Base-by-base conservation (phyloP, 1,139 yeast species). In the Candida labiduridarum region DNA sequence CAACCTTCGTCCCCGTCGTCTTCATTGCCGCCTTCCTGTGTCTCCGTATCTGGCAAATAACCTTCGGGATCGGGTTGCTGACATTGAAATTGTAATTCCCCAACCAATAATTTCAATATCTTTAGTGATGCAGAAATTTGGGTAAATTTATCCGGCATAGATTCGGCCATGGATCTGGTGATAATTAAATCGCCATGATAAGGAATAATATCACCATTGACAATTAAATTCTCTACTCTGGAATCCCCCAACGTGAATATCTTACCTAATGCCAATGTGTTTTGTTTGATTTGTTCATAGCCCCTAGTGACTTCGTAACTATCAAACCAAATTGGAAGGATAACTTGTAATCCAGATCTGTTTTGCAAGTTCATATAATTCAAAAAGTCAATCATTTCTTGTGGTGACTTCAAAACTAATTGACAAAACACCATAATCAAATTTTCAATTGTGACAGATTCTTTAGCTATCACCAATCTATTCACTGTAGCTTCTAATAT, bases 301-400 rank as follows among this genome's bases (percentile, higher is more conserved):
- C 97, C 97, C 52, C 95, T 74, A 43, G 92, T 79, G 1, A 87
- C 83, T 59, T 89, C 95, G 67, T 89, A 92, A 2, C 91, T 81
- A 35, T 83, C 83, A 47, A 92, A 79, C 97, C 98, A 92, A 49
- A 87, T 85, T 4, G 86, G 85, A 15, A 68, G 56, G 14, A 68
- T 57, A 8, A 66, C 52, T 30, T 60, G 59, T 44, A 68, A 59
- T 4, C 69, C 69, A 4, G 62, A 56, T 50, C 58, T 58, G 3
- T 19, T 34, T n/a, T 45, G 44, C 2, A 52, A 38, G 25, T 42
- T 31, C 19, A 59, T 56, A 33, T 59, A 57, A 16, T 44, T 41
- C 47, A 91, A 73, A 54, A 89, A 84, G 45, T 82, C 74, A 4
- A 91, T 71, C 49, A 88, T 84, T 22, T 83, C 84, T 15, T 65